These are phyloP conservation scores for Fraxinus ornus DNA, from an alignment of 305 asterid species.

Conservation along the genomic window DNA sequence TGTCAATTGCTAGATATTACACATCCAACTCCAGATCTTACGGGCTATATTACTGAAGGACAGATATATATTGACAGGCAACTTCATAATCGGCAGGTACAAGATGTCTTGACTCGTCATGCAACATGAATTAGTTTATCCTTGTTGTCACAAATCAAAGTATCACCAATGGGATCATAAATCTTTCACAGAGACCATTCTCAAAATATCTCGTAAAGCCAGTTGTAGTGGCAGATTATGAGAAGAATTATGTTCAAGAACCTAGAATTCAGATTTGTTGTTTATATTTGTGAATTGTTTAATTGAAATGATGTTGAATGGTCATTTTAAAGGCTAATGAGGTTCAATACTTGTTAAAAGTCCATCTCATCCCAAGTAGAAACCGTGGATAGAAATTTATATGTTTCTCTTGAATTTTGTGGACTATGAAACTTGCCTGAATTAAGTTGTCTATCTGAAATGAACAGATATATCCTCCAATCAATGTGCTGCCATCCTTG, in stretches of 20 bases:
- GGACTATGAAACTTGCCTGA: slow-evolving; percentile 18
- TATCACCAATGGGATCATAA: background rate
- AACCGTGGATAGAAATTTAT: background rate
- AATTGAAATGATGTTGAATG: background rate
- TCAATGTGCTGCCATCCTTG: slow-evolving; percentile 95
- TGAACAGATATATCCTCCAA: slow-evolving; percentile 92
- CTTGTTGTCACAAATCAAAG: background rate
- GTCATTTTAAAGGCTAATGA: background rate
- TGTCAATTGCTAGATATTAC: slow-evolving; percentile 73
- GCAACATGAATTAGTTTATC: background rate
- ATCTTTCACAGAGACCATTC: background rate
- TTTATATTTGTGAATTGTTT: background rate
- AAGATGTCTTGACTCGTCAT: slow-evolving; percentile 10
- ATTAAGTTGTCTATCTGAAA: slow-evolving; percentile 14
- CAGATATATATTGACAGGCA: slow-evolving; percentile 96
- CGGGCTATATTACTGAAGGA: slow-evolving; percentile 97
- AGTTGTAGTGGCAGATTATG: background rate
- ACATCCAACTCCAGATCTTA: slow-evolving; percentile 99
- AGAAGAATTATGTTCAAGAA: background rate
- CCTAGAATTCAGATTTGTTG: background rate
- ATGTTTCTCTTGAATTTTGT: background rate
- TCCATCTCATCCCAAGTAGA: background rate
- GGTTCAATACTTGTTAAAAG: background rate
- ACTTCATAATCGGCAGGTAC: slow-evolving; percentile 91
- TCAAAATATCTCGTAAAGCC: background rate